Evolutionary conservation across 192 early-diverging fungal species (phyloP).

Genomic region (Umbelopsis ramanniana): DNA sequence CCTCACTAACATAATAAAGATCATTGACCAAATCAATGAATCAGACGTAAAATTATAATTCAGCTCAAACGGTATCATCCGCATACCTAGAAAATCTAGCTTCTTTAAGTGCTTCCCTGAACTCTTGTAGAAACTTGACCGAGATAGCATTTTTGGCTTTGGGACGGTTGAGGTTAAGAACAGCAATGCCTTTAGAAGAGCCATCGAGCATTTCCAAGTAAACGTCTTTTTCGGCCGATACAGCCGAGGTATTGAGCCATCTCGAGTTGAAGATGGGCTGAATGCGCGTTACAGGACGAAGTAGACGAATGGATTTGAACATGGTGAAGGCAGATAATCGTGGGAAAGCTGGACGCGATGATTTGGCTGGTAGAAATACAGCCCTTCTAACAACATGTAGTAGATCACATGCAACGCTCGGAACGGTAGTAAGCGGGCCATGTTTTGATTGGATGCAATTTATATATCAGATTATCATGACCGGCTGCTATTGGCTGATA

Average conservation of each 20-base stretch:
- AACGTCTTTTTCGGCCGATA: constrained; percentile 41
- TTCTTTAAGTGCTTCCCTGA: constrained; percentile 65
- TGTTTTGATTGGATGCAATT: neutral
- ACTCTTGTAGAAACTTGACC: constrained; percentile 69
- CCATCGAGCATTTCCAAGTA: constrained; percentile 48
- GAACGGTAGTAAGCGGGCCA: neutral
- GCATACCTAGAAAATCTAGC: constrained; percentile 68
- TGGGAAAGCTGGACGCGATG: constrained; percentile 5
- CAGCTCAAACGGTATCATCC: neutral
- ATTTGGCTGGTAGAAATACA: constrained; percentile 17
- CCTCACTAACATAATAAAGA: constrained; percentile 42
- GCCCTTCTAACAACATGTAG: neutral
- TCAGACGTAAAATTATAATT: neutral
- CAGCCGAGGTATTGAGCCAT: neutral
- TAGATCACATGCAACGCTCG: constrained; percentile 5
- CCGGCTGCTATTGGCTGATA: constrained; percentile 2
- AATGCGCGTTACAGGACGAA: neutral
- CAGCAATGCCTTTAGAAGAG: constrained; percentile 67
- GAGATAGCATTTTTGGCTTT: constrained; percentile 91
- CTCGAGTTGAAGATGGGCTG: neutral
- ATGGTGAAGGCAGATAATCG: neutral
- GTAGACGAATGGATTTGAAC: constrained; percentile 4
- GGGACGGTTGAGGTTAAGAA: constrained; percentile 85
- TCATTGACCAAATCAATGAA: neutral
- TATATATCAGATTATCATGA: neutral